These are phyloP conservation scores for Gryganskiella cystojenkinii DNA, from an alignment of 192 early-diverging fungal genomes.

Conservation along the genomic window DNA sequence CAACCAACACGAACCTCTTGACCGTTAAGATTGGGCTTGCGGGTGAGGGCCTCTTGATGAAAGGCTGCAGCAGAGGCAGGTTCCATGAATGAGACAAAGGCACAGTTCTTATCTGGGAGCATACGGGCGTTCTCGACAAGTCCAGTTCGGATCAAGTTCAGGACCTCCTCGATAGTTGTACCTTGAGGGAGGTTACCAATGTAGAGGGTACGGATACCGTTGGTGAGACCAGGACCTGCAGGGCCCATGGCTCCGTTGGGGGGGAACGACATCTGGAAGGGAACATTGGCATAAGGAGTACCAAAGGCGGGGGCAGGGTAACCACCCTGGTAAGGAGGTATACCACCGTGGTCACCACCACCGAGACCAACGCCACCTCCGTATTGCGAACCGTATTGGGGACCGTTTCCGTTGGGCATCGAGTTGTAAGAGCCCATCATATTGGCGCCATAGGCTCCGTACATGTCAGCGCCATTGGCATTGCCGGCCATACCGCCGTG, in stretches of 20 bases:
- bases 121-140: constrained; percentile 75
- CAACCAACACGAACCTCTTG: constrained; percentile 80
- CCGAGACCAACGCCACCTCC: constrained; percentile 28
- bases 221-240: constrained; percentile 20
- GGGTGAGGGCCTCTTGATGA: constrained; percentile 61
- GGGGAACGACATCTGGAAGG: constrained; percentile 44
- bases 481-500: constrained; percentile 21
- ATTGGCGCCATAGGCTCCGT: constrained; percentile 29
- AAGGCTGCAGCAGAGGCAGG: constrained; percentile 69
- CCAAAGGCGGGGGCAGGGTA: constrained; percentile 30
- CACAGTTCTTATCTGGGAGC: constrained; percentile 81
- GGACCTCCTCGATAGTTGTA: constrained; percentile 68
- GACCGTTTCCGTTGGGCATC: constrained; percentile 15
- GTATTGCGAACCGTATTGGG: constrained; percentile 41
- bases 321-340: constrained; percentile 49
- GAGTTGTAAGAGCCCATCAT: constrained; percentile 55
- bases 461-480: constrained; percentile 35
- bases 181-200: constrained; percentile 79
- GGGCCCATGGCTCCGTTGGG: background rate
- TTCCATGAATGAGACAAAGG: constrained; percentile 86
- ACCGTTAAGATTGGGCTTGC: constrained; percentile 63
- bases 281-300: constrained; percentile 20
- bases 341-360: too few relatives aligned
- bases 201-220: constrained; percentile 79
- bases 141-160: constrained; percentile 78